These are phyloP conservation scores for Colletotrichum kahawae DNA, from an alignment of 2,329 filamentous ascomycete species.

Conservation along the genomic window DNA sequence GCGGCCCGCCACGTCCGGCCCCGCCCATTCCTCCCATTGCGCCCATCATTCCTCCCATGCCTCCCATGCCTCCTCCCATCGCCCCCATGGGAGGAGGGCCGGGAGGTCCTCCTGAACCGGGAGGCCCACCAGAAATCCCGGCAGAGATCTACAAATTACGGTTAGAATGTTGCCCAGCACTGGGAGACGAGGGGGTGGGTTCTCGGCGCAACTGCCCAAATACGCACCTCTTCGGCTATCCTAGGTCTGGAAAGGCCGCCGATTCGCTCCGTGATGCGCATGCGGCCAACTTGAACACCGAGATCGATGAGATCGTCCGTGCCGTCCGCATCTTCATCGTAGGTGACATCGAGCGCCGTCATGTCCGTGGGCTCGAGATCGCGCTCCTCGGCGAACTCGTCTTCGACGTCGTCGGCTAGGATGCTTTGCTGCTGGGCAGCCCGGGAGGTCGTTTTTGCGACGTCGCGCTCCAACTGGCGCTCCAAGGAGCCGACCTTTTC, in stretches of 20 bases:
- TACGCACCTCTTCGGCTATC: conserved; percentile 70
- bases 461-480: conserved; percentile 71
- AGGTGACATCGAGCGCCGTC: conserved; percentile 69
- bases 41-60: conserved; percentile 12
- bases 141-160: conserved; percentile 35
- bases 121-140: conserved; percentile 31
- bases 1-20: conserved; percentile 20
- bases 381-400: conserved; percentile 64
- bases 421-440: conserved; percentile 39
- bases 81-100: conserved; percentile 9
- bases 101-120: conserved; percentile 16
- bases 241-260: conserved; percentile 75
- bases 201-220: too few relatives aligned
- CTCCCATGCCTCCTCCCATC: conserved; percentile 5
- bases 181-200: not conserved
- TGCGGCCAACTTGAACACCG: conserved; percentile 72
- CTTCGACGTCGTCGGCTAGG: conserved; percentile 56
- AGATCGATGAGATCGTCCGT: conserved; percentile 72
- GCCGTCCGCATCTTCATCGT: conserved; percentile 65
- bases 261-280: conserved; percentile 76
- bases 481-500: conserved; percentile 78
- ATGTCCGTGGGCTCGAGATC: conserved; percentile 67
- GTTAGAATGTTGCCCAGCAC: not conserved
- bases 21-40: conserved; percentile 18
- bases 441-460: conserved; percentile 52